Evolutionary conservation across 2,329 filamentous ascomycete genomes (phyloP), one percentile per base, ranked within the genome.

Genomic region (Trichophyton rubrum): DNA sequence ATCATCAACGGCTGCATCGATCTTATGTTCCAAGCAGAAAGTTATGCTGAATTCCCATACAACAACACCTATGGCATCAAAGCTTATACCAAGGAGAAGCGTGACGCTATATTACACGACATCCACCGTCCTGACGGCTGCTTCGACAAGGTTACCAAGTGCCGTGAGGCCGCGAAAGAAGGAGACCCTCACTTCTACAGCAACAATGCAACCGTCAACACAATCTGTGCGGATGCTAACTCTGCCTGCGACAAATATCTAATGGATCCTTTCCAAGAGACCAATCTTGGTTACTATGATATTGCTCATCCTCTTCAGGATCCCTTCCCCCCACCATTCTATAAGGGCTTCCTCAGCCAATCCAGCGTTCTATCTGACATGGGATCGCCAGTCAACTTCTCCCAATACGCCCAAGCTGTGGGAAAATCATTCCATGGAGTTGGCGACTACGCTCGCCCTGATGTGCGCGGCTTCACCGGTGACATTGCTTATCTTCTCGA

Each of bases 1-100:
- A 60, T 63, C 51, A 63, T 63, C 57, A 63, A 90, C 69, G 87
- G 86, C 11, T 82, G 85, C 64, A 75, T 90, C 40, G 88, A 90
- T 67, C 78, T 81, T 65, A 69, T 83, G 33, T 77, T 84, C 0
- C 85, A 89, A 59, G 65, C 65, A 5, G 68, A 67, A 1, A 74
- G 68, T 55, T 76, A 76, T 61, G 73, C 74, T 1, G 68, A 71
- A 27, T 75, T 74, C 56, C 74, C 75, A 3, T 73, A 70, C 57
- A 67, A 70, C 27, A 78, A 78, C 61, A 75, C 85, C 0, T 90
- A 88, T 68, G 82, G 79, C 7, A 79, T 87, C 61, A 68, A 81
- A 63, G 76, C 80, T 1, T 79, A 88, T 45, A 62, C 64, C 53
- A 58, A 61, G 15, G 59, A 59, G 8, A 41, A 56, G 5, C 60